Base-by-base conservation (phyloP, 2,329 filamentous ascomycete genomes). In the Aspergillus fumigatus region DNA sequence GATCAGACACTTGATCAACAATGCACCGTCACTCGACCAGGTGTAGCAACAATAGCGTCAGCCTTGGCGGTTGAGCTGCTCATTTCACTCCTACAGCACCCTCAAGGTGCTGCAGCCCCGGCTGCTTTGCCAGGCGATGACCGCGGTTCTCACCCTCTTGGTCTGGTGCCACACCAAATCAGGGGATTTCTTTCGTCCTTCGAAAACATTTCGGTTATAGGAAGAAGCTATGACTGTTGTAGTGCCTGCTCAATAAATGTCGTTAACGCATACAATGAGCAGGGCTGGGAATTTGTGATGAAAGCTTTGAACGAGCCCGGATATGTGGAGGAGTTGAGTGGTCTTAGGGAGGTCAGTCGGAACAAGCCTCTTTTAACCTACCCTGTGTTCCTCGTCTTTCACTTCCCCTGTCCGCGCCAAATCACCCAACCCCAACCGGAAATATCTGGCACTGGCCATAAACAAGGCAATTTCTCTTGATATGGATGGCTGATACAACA, bases 1-100 rank as follows among this genome's bases (percentile, higher is more conserved):
- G 92, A 96, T 67, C 90, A 92, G 65, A 97, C 94, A 0, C 85
- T 99, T 10, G 94, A 99, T 71, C 94, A 99, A 72, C 94, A 97
- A 75, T 99, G 94, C 74, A 99, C 94, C 0, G 94, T 99, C 21
- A 99, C 94, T 2, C 86, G 94, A 9, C 94, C 94, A 0, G 94
- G 94, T 17, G 86, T 96, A 38, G 93, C 94, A 14, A 88, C 92
- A 9, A 94, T 97, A 55, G 94, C 94, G 7, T 97, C 94, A 2
- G 90, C 91, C 2, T 81, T 96, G 35, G 82, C 97, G 5, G 93
- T 97, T 50, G 94, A 99, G 73, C 81, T 97, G 4, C 82, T 99
- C 27, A 87, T 92, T 9, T 95, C 90, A 57, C 77, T 97, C 38
- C 79, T 97, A 9, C 94, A 99, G 70, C 93, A 96, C 69, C 92